Evolutionary conservation across 2,329 filamentous ascomycete genomes (phyloP).

Genomic region (Colletotrichum plurivorum): DNA sequence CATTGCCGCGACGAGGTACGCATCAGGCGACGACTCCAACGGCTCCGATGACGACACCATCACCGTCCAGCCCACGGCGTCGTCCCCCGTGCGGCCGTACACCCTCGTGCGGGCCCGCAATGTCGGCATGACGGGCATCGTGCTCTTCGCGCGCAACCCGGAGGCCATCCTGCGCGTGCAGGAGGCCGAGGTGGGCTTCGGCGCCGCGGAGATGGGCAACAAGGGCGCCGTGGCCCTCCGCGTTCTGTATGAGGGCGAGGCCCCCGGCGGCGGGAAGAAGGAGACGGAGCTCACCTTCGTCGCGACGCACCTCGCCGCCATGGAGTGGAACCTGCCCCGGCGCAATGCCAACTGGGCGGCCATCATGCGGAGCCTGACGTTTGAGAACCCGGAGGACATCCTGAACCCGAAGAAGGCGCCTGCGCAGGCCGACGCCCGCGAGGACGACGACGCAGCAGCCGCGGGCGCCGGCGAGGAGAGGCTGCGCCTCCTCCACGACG

Average conservation of each 20-base stretch:
- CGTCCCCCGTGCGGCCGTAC: conserved; percentile 65
- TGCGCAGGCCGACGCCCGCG: not conserved
- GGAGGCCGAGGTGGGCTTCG: conserved; percentile 87
- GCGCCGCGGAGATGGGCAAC: conserved; percentile 90
- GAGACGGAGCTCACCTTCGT: conserved; percentile 85
- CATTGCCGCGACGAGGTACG: conserved; percentile 69
- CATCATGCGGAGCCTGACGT: conserved; percentile 85
- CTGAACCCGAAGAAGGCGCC: conserved; percentile 42
- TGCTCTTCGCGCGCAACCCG: conserved; percentile 83
- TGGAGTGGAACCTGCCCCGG: conserved; percentile 82
- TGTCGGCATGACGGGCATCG: conserved; percentile 89
- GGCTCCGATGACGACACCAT: conserved; percentile 40
- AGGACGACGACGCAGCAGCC: conserved; percentile 40
- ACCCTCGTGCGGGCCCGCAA: conserved; percentile 79
- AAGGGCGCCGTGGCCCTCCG: conserved; percentile 92
- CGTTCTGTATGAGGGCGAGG: conserved; percentile 67
- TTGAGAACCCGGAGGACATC: conserved; percentile 68
- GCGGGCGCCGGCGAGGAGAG: conserved; percentile 47
- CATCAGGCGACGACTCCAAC: conserved; percentile 19
- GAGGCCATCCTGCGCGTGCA: conserved; percentile 75
- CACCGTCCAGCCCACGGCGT: conserved; percentile 38
- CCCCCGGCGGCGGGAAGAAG: conserved; percentile 45
- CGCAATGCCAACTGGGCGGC: conserved; percentile 91
- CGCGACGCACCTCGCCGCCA: conserved; percentile 88
- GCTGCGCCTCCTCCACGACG: conserved; percentile 51